Base-by-base conservation (phyloP, 192 early-diverging fungal genomes). In the Backusella tuberculispora region DNA sequence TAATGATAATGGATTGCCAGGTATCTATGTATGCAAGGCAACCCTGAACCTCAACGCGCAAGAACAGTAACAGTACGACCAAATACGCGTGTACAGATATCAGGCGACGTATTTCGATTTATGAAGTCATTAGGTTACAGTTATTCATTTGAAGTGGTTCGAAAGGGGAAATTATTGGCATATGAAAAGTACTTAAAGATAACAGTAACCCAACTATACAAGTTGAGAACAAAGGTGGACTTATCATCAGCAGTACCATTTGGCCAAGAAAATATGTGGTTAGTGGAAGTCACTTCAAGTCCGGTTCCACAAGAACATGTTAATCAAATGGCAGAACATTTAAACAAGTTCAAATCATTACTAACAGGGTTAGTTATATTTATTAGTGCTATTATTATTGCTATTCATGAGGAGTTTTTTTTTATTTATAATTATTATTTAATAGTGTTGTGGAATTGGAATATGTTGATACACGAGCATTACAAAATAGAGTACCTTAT, bases 41-140 rank as follows among this genome's bases (percentile, higher is more conserved):
- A 89, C 71, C 92, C 93, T 0, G 94, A 94, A 78, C 91, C 91
- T 14, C 88, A 87, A 37, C 88, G 86, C 6, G 83, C 84, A 15
- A 79, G 86, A 53, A 83, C 85, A 21, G 87, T 87, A 5, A 90
- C 85, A 1, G 89, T 89, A 26, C 85, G 91, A 38, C 89, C 90
- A 6, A 87, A 86, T 8, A 86, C 91, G 34, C 84, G 91, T 74
- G 88, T 90, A 14, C 83, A 85, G 53, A 74, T 87, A 15, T 79
- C 87, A n/a, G 93, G 91, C 15, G 90, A 94, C 74, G 89, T 86
- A 0, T 81, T 92, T 71, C 80, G 86, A 75, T 92, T 90, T 69
- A 86, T 94, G 80, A 85, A 83, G 37, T 83, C 91, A 46, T 79
- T 95, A 10, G 91, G 93, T 9, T 95, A 95, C 74, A 67, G 17